Evolutionary conservation across 2,329 filamentous ascomycete genomes (phyloP), one percentile per base, ranked within the genome.

Genomic region (Fonsecaea erecta): DNA sequence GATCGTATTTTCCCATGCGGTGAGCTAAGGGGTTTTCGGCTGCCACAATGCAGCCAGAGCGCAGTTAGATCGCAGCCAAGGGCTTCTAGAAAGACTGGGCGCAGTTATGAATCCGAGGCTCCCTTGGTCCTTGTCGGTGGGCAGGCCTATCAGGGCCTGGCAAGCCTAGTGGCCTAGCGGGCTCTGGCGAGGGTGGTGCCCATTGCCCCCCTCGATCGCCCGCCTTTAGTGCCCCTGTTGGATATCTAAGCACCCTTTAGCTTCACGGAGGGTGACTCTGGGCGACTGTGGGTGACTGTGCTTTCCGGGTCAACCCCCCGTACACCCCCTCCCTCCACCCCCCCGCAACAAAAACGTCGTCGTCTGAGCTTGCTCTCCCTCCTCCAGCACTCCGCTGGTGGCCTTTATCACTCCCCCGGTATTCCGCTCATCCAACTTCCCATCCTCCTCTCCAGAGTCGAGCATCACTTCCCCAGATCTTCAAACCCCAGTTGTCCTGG

Each of bases 381-480:
- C 21, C 26, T 55, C 64, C 64, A 62, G 64, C 26, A 66, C 64
- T 66, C 64, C 64, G 64, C 59, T 55, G 54, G 55, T 34, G 24
- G 21, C 21, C 21, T 61, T 60, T 62, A 66, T 66, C 64, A 62
- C n/a, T 54, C 48, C 58, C 64, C 64, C 64, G 64, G 60, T 48
- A 66, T 52, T 66, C 64, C 64, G 64, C 64, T 59, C 54, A n/a
- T 55, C 21, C 32, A 34, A 52, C 57, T 52, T 60, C 57, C 18
- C 34, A 53, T 53, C 51, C 35, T 32, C 37, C 51, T 43, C 57
- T 60, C 57, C 63, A 58, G 34, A 48, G 48, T 55, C 58, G 18
- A 52, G 43, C 40, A 34, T 53, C 57, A 37, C 43, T 63, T 62
- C 64, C 59, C 66, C 59, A 63, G 59, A 65, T 61, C 66, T 60